Conservation (phyloP, 1,284 basidiomycete genomes). For the Cutaneotrichosporon cutaneum region DNA sequence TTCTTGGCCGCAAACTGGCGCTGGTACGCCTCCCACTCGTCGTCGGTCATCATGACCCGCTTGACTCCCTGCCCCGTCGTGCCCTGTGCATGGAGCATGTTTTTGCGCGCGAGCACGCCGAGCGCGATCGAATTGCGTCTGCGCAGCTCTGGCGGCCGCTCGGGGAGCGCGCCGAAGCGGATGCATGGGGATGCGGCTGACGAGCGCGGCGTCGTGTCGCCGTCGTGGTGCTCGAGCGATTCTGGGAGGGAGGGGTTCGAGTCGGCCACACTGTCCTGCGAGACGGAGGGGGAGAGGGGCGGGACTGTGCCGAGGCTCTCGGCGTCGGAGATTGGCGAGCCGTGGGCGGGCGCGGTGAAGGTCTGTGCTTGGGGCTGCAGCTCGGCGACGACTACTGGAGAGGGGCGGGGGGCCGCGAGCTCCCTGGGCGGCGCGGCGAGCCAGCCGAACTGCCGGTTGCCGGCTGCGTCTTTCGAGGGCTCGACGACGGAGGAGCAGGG, state of each 20-base stretch:
- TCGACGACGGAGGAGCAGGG: constrained; percentile 16
- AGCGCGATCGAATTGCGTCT: constrained; percentile 48
- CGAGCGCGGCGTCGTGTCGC: constrained; percentile 14
- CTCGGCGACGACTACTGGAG: background rate
- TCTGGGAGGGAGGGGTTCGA: background rate
- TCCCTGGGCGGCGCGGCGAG: constrained; percentile 7
- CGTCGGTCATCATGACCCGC: constrained; percentile 47
- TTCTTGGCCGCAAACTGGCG: constrained; percentile 31
- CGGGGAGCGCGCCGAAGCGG: constrained; percentile 24
- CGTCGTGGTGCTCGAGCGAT: background rate
- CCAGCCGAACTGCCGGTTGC: constrained; percentile 5
- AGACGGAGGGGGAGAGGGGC: background rate
- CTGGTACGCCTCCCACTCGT: constrained; percentile 50
- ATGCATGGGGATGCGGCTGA: constrained; percentile 19
- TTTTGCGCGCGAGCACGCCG: constrained; percentile 46
- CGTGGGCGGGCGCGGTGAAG: background rate
- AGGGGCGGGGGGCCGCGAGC: constrained; percentile 1
- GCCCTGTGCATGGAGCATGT: constrained; percentile 42
- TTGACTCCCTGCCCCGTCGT: constrained; percentile 12
- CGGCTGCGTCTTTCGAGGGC: constrained; percentile 10
- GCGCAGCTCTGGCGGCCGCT: constrained; percentile 42
- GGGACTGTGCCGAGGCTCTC: constrained; percentile 1
- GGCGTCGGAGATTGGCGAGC: background rate
- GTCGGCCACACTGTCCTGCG: background rate
- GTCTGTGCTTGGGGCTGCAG: background rate